phyloP scores from a whole-genome alignment of 192 early-diverging fungal genomes.

The Piromyces finnis region DNA sequence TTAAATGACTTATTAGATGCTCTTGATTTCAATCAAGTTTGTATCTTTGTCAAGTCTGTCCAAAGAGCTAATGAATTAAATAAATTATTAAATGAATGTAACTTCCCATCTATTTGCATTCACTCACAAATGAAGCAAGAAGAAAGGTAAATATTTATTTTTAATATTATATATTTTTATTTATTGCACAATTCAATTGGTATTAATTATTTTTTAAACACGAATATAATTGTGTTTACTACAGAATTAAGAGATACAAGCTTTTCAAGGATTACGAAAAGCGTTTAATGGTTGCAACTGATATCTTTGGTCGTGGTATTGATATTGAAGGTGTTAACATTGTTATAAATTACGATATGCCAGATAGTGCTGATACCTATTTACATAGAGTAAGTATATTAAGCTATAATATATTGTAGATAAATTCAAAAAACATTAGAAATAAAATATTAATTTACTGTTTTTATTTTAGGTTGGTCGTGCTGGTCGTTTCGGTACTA shows the following conservation, averaged over 20 bases:
- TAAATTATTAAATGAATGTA: slow-evolving; percentile 68
- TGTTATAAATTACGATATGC: slow-evolving; percentile 98
- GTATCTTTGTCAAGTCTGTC: slow-evolving; percentile 88
- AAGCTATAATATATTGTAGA: too few relatives aligned
- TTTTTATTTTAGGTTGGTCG: slow-evolving; percentile 52
- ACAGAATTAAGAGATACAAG: slow-evolving; percentile 71
- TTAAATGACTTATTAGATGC: slow-evolving; percentile 79
- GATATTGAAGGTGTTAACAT: slow-evolving; percentile 98
- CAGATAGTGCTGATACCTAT: slow-evolving; percentile 74
- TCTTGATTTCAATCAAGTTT: slow-evolving; percentile 96
- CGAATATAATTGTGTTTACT: too few relatives aligned
- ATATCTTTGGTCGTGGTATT: slow-evolving; percentile 95
- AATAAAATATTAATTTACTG: too few relatives aligned
- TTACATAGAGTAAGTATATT: slow-evolving; percentile 61
- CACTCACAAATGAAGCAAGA: slow-evolving; percentile 80
- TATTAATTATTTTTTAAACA: too few relatives aligned
- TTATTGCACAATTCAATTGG: too few relatives aligned
- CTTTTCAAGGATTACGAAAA: slow-evolving; percentile 86
- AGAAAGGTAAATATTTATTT: slow-evolving; percentile 48
- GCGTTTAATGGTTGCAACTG: slow-evolving; percentile 93
- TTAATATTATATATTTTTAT: too few relatives aligned
- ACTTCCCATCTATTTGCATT: slow-evolving; percentile 88
- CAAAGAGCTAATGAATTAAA: slow-evolving; percentile 70
- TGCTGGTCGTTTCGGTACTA: slow-evolving; percentile 98
- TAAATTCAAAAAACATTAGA: too few relatives aligned